phyloP scores from a whole-genome alignment of 1,284 basidiomycete species.

The Ustilago lituana region DNA sequence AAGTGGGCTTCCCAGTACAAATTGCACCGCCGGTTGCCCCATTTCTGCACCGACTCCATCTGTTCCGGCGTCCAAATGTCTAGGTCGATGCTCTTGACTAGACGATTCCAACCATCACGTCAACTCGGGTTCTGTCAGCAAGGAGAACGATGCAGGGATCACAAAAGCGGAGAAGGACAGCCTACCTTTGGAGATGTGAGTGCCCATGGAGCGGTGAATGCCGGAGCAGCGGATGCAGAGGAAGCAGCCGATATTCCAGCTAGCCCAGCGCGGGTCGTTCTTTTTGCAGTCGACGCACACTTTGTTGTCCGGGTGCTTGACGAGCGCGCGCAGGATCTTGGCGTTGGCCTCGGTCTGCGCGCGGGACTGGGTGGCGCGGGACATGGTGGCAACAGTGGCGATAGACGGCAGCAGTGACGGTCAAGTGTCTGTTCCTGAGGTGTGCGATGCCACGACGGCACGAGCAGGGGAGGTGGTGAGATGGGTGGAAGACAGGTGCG shows the following conservation, averaged over 20 bases:
- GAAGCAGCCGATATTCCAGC: conserved; percentile 94
- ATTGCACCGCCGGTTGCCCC: conserved; percentile 93
- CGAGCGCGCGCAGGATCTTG: conserved; percentile 56
- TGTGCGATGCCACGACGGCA: too few relatives aligned
- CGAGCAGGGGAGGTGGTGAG: too few relatives aligned
- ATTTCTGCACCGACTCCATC: conserved; percentile 81
- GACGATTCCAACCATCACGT: too few relatives aligned
- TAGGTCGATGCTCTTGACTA: conserved; percentile 94
- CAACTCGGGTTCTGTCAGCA: too few relatives aligned
- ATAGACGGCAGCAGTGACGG: too few relatives aligned
- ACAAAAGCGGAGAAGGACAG: not conserved
- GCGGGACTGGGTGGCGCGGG: conserved; percentile 60
- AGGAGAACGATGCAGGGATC: not conserved
- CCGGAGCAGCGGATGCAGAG: conserved; percentile 98
- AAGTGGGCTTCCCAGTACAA: conserved; percentile 97
- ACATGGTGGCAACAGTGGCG: too few relatives aligned
- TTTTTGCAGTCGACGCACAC: conserved; percentile 72
- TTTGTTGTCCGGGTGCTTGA: conserved; percentile 84
- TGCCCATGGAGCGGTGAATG: conserved; percentile 96
- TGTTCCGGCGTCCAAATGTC: conserved; percentile 98
- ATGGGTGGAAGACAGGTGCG: too few relatives aligned
- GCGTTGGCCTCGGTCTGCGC: conserved; percentile 65
- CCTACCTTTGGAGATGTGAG: conserved; percentile 72
- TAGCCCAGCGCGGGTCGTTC: conserved; percentile 92
- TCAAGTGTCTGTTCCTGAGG: too few relatives aligned